Base-by-base conservation (phyloP, 2,329 filamentous ascomycete genomes). In the Chaetomium strumarium region DNA sequence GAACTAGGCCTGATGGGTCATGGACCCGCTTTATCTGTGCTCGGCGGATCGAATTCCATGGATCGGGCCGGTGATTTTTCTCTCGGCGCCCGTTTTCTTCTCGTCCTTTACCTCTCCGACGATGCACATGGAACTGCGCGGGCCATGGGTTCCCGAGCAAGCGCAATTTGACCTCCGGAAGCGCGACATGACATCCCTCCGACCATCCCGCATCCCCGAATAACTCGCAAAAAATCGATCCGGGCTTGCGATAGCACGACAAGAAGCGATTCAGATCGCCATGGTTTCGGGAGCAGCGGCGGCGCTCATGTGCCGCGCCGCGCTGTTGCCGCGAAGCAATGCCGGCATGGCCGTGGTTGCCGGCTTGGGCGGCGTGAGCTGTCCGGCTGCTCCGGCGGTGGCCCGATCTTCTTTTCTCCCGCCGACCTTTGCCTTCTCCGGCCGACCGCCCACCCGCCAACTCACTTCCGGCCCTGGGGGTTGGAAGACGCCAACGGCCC, bases 261-360 rank as follows among this genome's bases (percentile, higher is more conserved):
- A 43, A 48, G 44, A 49, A 37, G 42, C 38, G n/a, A 30, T 56
- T 62, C 56, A 61, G 64, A 55, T 56, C 64, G 72, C 62, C 60
- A 78, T 78, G 75, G 72, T 71, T 66, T 70, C 73, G 69, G 74
- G 72, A 67, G 70, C 63, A 54, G 64, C 70, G 64, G 53, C 55
- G 16, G 49, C 43, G 49, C 52, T 51, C 30, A 69, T 75, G 63
- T 75, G 74, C 62, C 73, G 72, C 63, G 69, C 70, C 58, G 61
- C 64, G 68, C 69, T 77, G 70, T 70, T 75, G 68, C 74, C 75
- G 57, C 71, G 70, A 63, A 68, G 72, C 65, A 68, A 67, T 60
- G 67, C 68, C 58, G 62, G 62, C 64, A 64, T 67, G 49, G 63
- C 37, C 30, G 13, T 36, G 30, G 53, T 42, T 39, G 33, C 53